Conservation (phyloP, 2,329 filamentous ascomycete species). For the Fusarium begoniae region DNA sequence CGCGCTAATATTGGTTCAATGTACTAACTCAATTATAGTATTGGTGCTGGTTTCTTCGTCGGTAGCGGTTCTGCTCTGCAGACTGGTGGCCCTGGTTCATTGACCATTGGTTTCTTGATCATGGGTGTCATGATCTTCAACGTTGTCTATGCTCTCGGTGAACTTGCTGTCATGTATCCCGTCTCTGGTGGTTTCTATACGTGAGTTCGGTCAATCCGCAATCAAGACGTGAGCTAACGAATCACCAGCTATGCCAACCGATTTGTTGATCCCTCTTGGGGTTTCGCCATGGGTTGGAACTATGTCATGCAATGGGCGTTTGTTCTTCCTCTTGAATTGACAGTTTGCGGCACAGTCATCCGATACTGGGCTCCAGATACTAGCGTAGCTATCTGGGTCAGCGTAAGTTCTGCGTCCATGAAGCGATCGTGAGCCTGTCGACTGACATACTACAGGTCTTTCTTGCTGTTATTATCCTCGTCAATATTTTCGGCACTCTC, state of each 20-base stretch:
- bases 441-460: conserved; percentile 52
- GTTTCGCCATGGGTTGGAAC: conserved; percentile 58
- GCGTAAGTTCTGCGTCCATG: conserved; percentile 35
- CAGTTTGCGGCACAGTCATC: conserved; percentile 60
- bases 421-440: background rate
- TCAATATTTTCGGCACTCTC: conserved; percentile 66
- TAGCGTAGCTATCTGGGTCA: conserved; percentile 62
- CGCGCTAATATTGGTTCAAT: background rate
- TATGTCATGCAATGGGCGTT: conserved; percentile 57
- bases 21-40: conserved; percentile 41
- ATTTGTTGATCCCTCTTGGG: conserved; percentile 65
- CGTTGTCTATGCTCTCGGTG: conserved; percentile 69
- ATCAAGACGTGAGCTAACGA: background rate
- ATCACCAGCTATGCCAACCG: conserved; percentile 56
- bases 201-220: conserved; percentile 6
- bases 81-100: conserved; percentile 48
- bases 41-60: conserved; percentile 71
- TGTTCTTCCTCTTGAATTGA: conserved; percentile 58
- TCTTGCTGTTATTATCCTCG: conserved; percentile 58
- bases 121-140: conserved; percentile 70
- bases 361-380: conserved; percentile 57
- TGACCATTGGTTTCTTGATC: conserved; percentile 61
- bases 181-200: conserved; percentile 68
- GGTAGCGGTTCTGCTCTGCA: conserved; percentile 59
- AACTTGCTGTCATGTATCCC: conserved; percentile 51